phyloP scores from a whole-genome alignment of 2,329 filamentous ascomycete genomes.

The Phyllosticta citribraziliensis region DNA sequence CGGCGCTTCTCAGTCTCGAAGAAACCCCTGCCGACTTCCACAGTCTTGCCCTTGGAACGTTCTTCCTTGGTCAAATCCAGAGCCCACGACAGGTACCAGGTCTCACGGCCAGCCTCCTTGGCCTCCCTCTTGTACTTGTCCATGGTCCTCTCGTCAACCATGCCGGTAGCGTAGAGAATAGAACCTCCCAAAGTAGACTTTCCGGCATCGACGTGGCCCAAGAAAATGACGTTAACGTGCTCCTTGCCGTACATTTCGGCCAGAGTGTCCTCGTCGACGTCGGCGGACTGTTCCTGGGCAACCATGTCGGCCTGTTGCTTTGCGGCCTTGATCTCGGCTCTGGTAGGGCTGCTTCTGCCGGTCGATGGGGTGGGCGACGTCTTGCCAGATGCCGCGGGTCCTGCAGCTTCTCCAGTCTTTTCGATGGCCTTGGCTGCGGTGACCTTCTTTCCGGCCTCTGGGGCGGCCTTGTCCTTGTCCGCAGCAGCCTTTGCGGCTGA shows the following conservation, averaged over 20 bases:
- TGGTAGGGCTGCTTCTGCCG: constrained; percentile 68
- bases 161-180: constrained; percentile 86
- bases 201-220: constrained; percentile 95
- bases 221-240: constrained; percentile 90
- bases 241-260: constrained; percentile 96
- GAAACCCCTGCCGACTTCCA: constrained; percentile 90
- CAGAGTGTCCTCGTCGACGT: constrained; percentile 75
- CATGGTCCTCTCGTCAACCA: constrained; percentile 98
- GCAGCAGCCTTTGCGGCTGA: constrained; percentile 37
- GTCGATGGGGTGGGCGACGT: constrained; percentile 75
- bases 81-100: constrained; percentile 98
- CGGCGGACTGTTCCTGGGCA: constrained; percentile 65
- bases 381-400: constrained; percentile 49
- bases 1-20: constrained; percentile 95
- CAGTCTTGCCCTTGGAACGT: constrained; percentile 90
- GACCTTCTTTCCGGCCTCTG: constrained; percentile 73
- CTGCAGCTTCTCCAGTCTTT: constrained; percentile 63
- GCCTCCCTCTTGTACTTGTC: constrained; percentile 97
- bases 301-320: constrained; percentile 70
- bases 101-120: constrained; percentile 91
- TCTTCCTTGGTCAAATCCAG: constrained; percentile 96
- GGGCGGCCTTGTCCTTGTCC: constrained; percentile 32
- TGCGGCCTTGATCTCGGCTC: constrained; percentile 46
- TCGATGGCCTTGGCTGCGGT: constrained; percentile 82
- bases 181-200: constrained; percentile 94